Evolutionary conservation across 2,329 filamentous ascomycete genomes (phyloP).

Genomic region (Arthroderma sp.): DNA sequence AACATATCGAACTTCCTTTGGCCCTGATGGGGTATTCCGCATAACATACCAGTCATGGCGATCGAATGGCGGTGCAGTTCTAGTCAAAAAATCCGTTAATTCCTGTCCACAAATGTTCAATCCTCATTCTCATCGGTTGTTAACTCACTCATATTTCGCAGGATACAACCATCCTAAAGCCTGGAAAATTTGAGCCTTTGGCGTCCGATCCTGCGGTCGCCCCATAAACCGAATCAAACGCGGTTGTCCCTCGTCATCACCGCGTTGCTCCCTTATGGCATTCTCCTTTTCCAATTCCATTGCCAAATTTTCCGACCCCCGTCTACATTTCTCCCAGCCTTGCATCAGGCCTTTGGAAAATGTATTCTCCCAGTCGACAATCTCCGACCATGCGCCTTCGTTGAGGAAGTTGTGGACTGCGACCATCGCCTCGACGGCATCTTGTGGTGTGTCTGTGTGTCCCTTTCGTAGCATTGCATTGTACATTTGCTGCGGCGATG

Average conservation of each 20-base stretch:
- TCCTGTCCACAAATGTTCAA: neutral
- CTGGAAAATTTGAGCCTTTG: constrained; percentile 77
- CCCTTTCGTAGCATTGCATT: constrained; percentile 94
- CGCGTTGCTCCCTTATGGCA: constrained; percentile 22
- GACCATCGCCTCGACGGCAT: constrained; percentile 93
- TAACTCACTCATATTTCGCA: constrained; percentile 56
- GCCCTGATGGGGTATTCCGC: constrained; percentile 51
- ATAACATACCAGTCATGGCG: constrained; percentile 94
- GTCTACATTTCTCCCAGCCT: constrained; percentile 61
- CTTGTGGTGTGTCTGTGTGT: constrained; percentile 84
- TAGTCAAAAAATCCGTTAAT: constrained; percentile 20
- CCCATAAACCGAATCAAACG: constrained; percentile 79
- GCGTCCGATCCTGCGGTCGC: constrained; percentile 75
- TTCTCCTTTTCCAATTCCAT: constrained; percentile 40
- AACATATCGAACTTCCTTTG: constrained; percentile 77
- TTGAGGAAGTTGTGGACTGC: constrained; percentile 97
- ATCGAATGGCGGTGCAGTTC: constrained; percentile 79
- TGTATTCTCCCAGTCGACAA: constrained; percentile 81
- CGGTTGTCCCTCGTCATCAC: constrained; percentile 39
- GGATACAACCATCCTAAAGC: constrained; percentile 69
- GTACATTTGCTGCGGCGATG: constrained; percentile 98
- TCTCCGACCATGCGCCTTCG: constrained; percentile 93
- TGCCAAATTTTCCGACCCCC: constrained; percentile 55
- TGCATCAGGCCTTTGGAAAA: constrained; percentile 60
- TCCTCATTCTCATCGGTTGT: neutral